Evolutionary conservation across 495 filamentous ascomycete genomes (phyloP), one percentile per base, ranked within the genome.

Genomic region (Hypoxylon trugodes): DNA sequence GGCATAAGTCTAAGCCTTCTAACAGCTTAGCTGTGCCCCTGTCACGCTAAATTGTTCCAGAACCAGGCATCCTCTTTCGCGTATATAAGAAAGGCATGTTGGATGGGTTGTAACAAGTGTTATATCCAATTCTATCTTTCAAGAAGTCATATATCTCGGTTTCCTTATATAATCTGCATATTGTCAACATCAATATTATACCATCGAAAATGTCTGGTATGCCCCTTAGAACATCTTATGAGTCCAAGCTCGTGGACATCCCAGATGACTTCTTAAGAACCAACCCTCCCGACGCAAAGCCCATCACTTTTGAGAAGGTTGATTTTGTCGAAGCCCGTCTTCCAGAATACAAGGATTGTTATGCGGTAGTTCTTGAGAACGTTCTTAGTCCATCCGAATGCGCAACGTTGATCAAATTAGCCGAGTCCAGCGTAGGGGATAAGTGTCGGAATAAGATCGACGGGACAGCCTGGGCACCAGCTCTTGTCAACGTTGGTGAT

Each of bases 401-500:
- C 77, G 72, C 77, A 0, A 71, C 78, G 9, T 75, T 92, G 1
- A 65, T 89, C 25, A 51, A 64, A 7, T 70, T 87, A 13, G 87
- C 88, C 30, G 86, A 90, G 69, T 61, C 77, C 24, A 82, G 73
- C 67, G 76, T 76, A 10, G 67, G 63, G 10, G 65, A 45, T 24
- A 46, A 49, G n/a, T 41, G 63, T 15, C 25, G 26, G 6, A 61
- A 58, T 26, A 36, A 52, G 42, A 36, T 26, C 10, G 59, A 55
- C 47, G 69, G 53, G 16, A 71, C 65, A 32, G 61, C 75, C 0
- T 91, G 89, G 89, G 73, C 79, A 21, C 79, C 81, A 5, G 89
- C 89, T 4, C 81, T 89, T 77, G 81, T 95, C 59, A 93, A 93
- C 67, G 70, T 85, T 42, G 90, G 90, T 19, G 69, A 69, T 25